These are phyloP conservation scores for Takashimella tepidaria DNA, from an alignment of 1,284 basidiomycete species.

Conservation along the genomic window DNA sequence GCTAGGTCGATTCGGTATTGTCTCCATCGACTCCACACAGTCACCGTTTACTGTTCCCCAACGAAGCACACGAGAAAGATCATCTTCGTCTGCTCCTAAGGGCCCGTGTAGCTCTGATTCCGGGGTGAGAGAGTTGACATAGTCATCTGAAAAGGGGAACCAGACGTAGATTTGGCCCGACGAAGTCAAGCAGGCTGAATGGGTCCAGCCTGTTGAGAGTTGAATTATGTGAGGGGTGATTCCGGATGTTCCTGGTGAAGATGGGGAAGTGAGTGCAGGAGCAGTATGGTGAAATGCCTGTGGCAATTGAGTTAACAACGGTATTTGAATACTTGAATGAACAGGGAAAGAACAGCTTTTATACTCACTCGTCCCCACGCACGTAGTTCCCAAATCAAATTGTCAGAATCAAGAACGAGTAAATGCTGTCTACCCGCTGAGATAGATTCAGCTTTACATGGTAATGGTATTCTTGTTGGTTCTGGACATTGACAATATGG, in stretches of 20 bases:
- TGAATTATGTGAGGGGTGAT: slow-evolving; percentile 51
- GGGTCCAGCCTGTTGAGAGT: slow-evolving; percentile 69
- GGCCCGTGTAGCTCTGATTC: slow-evolving; percentile 46
- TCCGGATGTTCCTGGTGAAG: slow-evolving; percentile 20
- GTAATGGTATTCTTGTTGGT: slow-evolving; percentile 36
- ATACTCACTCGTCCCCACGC: slow-evolving; percentile 37
- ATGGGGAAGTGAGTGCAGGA: slow-evolving; percentile 27
- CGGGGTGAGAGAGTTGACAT: slow-evolving; percentile 27
- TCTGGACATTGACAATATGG: slow-evolving; percentile 21
- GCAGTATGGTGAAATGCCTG: slow-evolving; percentile 41
- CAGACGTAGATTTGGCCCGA: slow-evolving; percentile 67
- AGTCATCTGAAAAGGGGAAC: slow-evolving; percentile 56
- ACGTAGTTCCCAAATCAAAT: slow-evolving; percentile 43
- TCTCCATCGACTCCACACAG: slow-evolving; percentile 17
- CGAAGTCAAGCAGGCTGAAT: slow-evolving; percentile 63
- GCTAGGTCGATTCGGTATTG: slow-evolving; percentile 28
- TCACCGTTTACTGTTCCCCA: slow-evolving; percentile 34
- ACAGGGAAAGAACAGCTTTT: slow-evolving; percentile 5
- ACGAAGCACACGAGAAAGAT: slow-evolving; percentile 18
- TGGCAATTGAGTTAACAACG: not conserved
- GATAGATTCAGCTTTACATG: slow-evolving; percentile 29
- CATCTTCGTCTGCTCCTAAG: slow-evolving; percentile 49
- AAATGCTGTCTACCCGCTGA: slow-evolving; percentile 36
- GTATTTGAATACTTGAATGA: too few relatives aligned
- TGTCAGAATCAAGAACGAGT: slow-evolving; percentile 40